Percentiles rank a stretch among this genome's conserved stretches.
Evolutionary conservation across 163 green algal species (phyloP).

Genomic region (Volvox carteri): DNA sequence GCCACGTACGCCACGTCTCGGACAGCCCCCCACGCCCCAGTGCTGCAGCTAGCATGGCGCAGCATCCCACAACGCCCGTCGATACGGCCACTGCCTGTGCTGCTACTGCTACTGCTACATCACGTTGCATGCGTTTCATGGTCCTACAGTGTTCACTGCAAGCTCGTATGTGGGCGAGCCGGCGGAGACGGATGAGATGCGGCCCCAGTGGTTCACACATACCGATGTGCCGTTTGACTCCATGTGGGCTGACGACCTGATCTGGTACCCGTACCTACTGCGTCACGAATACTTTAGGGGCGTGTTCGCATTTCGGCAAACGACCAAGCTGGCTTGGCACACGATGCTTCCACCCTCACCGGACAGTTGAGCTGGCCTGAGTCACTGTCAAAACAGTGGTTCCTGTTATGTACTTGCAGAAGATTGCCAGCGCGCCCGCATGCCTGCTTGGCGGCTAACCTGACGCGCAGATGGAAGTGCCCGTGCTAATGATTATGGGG

Average conservation of each 20-base stretch:
- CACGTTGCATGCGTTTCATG: background rate
- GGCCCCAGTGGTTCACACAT: slow-evolving; percentile 67
- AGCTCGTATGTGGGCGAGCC: slow-evolving; percentile 59
- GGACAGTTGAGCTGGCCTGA: too few relatives aligned
- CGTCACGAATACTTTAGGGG: slow-evolving; percentile 53
- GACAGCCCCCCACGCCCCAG: too few relatives aligned
- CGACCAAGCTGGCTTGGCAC: slow-evolving; percentile 57
- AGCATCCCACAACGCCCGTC: too few relatives aligned
- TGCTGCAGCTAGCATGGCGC: too few relatives aligned
- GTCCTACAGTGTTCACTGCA: slow-evolving; percentile 67
- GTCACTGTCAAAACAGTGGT: too few relatives aligned
- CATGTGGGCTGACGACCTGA: slow-evolving; percentile 80
- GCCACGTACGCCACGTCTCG: too few relatives aligned
- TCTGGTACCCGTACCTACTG: slow-evolving; percentile 69
- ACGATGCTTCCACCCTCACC: background rate
- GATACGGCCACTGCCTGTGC: background rate
- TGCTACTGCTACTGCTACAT: background rate
- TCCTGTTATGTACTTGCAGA: too few relatives aligned
- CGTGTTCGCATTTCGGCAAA: slow-evolving; percentile 66
- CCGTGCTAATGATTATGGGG: too few relatives aligned
- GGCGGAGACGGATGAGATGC: slow-evolving; percentile 77
- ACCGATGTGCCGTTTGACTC: slow-evolving; percentile 66
- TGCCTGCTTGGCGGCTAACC: too few relatives aligned
- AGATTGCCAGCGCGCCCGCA: too few relatives aligned
- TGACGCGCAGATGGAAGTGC: too few relatives aligned